A percentile compares a stretch with the other conserved stretches of the same genome.
phyloP scores from a whole-genome alignment of 1,139 yeast species.

The Ashbya aceris region DNA sequence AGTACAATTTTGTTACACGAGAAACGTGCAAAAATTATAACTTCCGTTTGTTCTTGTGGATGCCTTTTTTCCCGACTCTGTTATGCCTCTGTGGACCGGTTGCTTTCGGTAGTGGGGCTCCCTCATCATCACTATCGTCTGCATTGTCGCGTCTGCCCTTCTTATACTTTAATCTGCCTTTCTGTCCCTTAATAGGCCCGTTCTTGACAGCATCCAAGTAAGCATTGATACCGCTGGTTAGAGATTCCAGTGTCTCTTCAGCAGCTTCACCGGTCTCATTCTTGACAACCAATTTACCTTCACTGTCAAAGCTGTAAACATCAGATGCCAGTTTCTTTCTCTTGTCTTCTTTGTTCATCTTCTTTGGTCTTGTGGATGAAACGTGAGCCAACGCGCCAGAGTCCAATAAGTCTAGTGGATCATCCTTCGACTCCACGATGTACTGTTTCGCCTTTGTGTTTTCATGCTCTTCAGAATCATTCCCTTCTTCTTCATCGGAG shows the following conservation, averaged over 20 bases:
- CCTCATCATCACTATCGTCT: conserved; percentile 45
- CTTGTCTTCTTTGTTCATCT: conserved; percentile 40
- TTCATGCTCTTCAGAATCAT: conserved; percentile 25
- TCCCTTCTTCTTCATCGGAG: conserved; percentile 33
- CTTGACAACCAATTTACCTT: conserved; percentile 48
- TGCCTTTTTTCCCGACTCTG: conserved; percentile 24
- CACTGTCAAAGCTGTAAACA: conserved; percentile 43
- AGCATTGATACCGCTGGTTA: conserved; percentile 65
- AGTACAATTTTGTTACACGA: neutral
- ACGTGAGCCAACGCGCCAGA: conserved; percentile 77
- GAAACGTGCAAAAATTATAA: conserved; percentile 14
- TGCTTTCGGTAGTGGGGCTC: conserved; percentile 14
- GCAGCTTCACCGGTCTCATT: conserved; percentile 27
- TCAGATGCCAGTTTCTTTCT: conserved; percentile 38
- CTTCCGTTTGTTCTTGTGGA: conserved; percentile 27
- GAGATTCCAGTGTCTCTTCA: conserved; percentile 42
- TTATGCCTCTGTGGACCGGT: conserved; percentile 15
- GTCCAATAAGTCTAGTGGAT: conserved; percentile 84
- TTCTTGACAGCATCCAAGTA: conserved; percentile 87
- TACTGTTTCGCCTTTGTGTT: conserved; percentile 39
- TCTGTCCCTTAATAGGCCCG: conserved; percentile 90
- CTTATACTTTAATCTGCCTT: conserved; percentile 80
- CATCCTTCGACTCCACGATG: conserved; percentile 70
- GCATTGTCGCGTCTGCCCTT: conserved; percentile 46
- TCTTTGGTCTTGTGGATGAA: conserved; percentile 73